Conservation (phyloP, 2,329 filamentous ascomycete species). For the Fusarium sp. region DNA sequence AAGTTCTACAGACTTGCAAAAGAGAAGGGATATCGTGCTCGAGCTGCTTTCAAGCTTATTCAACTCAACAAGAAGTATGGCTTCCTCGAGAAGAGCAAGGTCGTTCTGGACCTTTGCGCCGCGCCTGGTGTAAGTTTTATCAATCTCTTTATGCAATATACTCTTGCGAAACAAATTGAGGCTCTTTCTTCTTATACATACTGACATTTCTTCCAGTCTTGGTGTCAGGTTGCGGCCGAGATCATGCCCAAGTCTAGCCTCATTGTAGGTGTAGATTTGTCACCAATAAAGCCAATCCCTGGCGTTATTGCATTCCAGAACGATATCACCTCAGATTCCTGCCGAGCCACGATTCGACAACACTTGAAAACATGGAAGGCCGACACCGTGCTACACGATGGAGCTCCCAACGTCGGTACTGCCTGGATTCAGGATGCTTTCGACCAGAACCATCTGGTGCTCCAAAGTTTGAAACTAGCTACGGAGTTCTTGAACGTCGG, state of each 20-base stretch:
- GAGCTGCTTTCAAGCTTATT: constrained; percentile 97
- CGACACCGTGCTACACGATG: constrained; percentile 95
- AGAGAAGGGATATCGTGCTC: constrained; percentile 95
- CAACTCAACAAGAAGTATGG: constrained; percentile 99
- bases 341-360: constrained; percentile 86
- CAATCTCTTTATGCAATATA: background rate
- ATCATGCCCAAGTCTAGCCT: constrained; percentile 96
- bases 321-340: constrained; percentile 98
- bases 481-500: constrained; percentile 92
- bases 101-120: constrained; percentile 96
- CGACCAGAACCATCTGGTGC: constrained; percentile 71
- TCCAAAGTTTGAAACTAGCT: constrained; percentile 86
- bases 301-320: constrained; percentile 95
- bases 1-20: constrained; percentile 99
- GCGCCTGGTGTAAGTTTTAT: constrained; percentile 80
- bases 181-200: background rate
- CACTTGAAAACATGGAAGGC: constrained; percentile 97
- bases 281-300: constrained; percentile 95
- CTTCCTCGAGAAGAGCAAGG: constrained; percentile 96
- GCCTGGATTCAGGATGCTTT: constrained; percentile 99
- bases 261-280: constrained; percentile 85
- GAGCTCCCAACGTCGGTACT: constrained; percentile 96
- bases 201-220: constrained; percentile 70
- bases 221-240: constrained; percentile 96
- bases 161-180: background rate